A percentile compares a stretch with the other conserved stretches of the same genome.
These are phyloP conservation scores for Colletotrichum chrysophilum DNA, from an alignment of 2,329 filamentous ascomycete species.

Conservation along the genomic window DNA sequence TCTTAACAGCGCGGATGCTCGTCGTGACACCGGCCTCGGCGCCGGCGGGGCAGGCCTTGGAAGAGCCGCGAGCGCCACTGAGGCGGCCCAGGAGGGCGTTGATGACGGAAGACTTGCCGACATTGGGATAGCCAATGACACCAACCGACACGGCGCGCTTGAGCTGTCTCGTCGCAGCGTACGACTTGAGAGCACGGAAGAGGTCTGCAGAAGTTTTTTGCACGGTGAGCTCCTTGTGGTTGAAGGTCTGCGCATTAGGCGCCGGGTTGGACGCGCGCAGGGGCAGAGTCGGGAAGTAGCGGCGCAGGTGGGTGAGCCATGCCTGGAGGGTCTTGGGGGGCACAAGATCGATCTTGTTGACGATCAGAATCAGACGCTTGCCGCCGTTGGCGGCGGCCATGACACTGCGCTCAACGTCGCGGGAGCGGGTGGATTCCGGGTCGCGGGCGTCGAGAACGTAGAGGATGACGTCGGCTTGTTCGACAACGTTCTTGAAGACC, in stretches of 20 bases:
- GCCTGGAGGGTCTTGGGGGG: constrained; percentile 81
- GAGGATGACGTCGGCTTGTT: constrained; percentile 86
- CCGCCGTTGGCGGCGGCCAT: constrained; percentile 85
- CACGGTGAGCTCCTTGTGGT: constrained; percentile 87
- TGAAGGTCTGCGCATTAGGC: constrained; percentile 87
- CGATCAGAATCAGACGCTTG: constrained; percentile 87
- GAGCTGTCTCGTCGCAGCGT: constrained; percentile 80
- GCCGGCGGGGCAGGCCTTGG: constrained; percentile 79
- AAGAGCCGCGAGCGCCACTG: constrained; percentile 66
- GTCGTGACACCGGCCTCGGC: constrained; percentile 94
- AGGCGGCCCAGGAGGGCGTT: constrained; percentile 86
- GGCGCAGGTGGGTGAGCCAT: constrained; percentile 84
- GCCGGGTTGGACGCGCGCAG: constrained; percentile 84
- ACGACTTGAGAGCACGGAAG: constrained; percentile 89
- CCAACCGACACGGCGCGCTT: constrained; percentile 91
- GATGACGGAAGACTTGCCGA: constrained; percentile 96
- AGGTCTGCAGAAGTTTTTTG: constrained; percentile 85
- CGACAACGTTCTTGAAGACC: constrained; percentile 91
- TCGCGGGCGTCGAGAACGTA: constrained; percentile 94
- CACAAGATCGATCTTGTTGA: constrained; percentile 96
- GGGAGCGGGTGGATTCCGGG: constrained; percentile 87
- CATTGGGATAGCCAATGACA: constrained; percentile 94
- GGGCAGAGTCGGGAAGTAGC: constrained; percentile 90
- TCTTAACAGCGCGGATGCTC: constrained; percentile 85
- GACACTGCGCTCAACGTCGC: constrained; percentile 87